Percentiles rank a stretch among this genome's conserved stretches.
phyloP scores from a whole-genome alignment of 1,284 basidiomycete genomes.

The Blastosporella zonata region DNA sequence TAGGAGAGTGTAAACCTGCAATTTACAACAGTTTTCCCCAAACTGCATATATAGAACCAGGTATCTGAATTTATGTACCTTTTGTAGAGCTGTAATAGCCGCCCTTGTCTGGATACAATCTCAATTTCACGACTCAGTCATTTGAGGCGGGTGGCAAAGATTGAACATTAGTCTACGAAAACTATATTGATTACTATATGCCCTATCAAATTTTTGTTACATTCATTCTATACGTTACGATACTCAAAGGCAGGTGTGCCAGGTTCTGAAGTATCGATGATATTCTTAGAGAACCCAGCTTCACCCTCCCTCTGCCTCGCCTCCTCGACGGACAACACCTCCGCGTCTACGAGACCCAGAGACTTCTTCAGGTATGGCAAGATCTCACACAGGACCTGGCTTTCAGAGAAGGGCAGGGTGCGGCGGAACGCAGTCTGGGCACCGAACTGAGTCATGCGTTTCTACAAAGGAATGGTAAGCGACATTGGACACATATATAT shows the following conservation, averaged over 20 bases:
- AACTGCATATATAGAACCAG: no score
- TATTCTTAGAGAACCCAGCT: constrained; percentile 58
- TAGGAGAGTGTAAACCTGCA: no score
- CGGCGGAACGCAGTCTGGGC: constrained; percentile 83
- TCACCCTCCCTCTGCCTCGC: constrained; percentile 53
- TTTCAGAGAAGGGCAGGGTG: constrained; percentile 86
- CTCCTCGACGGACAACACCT: constrained; percentile 72
- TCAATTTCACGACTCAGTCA: no score
- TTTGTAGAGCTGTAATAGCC: no score
- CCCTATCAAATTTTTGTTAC: not conserved
- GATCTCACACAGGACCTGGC: constrained; percentile 70
- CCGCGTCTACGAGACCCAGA: constrained; percentile 71
- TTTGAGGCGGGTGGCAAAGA: no score
- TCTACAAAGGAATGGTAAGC: constrained; percentile 42
- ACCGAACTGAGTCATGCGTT: constrained; percentile 81
- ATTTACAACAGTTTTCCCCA: no score
- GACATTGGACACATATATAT: not conserved
- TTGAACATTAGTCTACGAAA: no score
- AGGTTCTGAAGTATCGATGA: constrained; percentile 87
- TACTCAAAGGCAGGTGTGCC: constrained; percentile 85
- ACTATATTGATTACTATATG: constrained; percentile 1
- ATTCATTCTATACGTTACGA: constrained; percentile 52
- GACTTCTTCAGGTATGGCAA: constrained; percentile 84
- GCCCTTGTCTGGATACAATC: no score
- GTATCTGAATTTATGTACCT: no score